Conservation (phyloP, 768 basidiomycete species). For the Gelatoporia subvermispora region DNA sequence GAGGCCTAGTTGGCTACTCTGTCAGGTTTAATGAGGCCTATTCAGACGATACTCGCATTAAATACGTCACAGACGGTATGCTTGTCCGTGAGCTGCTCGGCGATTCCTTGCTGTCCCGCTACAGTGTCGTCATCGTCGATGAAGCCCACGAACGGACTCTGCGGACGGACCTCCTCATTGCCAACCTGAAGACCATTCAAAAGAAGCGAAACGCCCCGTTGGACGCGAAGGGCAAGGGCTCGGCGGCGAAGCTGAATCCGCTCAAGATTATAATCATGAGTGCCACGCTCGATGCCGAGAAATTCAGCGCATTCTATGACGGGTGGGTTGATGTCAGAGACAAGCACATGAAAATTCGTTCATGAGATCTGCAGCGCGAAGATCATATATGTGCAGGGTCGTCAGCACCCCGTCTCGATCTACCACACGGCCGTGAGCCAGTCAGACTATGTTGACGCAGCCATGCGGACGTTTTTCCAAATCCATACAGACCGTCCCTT, state of each 20-base stretch:
- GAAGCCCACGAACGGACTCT: constrained; percentile 97
- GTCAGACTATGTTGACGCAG: constrained; percentile 82
- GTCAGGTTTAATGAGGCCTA: constrained; percentile 91
- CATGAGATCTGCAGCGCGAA: constrained; percentile 53
- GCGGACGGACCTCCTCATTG: constrained; percentile 89
- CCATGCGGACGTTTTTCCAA: constrained; percentile 90
- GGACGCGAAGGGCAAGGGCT: constrained; percentile 42
- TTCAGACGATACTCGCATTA: constrained; percentile 73
- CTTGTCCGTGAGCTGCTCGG: constrained; percentile 87
- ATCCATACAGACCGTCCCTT: constrained; percentile 76
- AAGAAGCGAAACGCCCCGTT: constrained; percentile 48
- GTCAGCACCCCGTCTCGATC: constrained; percentile 87
- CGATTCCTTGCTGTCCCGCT: constrained; percentile 70
- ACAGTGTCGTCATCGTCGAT: constrained; percentile 88
- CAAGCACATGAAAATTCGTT: neutral
- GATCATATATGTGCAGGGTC: constrained; percentile 87
- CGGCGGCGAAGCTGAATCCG: constrained; percentile 42
- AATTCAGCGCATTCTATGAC: constrained; percentile 84
- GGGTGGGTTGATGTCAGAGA: constrained; percentile 46
- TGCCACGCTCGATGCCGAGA: constrained; percentile 93
- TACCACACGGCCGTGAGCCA: constrained; percentile 73
- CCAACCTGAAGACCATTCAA: constrained; percentile 83
- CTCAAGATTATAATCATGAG: constrained; percentile 97
- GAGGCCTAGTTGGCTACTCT: constrained; percentile 84
- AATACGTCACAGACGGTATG: constrained; percentile 98